A percentile compares a stretch with the other conserved stretches of the same genome.
Evolutionary conservation across 2,329 filamentous ascomycete species (phyloP).

Genomic region (Aspergillus arachidicola): DNA sequence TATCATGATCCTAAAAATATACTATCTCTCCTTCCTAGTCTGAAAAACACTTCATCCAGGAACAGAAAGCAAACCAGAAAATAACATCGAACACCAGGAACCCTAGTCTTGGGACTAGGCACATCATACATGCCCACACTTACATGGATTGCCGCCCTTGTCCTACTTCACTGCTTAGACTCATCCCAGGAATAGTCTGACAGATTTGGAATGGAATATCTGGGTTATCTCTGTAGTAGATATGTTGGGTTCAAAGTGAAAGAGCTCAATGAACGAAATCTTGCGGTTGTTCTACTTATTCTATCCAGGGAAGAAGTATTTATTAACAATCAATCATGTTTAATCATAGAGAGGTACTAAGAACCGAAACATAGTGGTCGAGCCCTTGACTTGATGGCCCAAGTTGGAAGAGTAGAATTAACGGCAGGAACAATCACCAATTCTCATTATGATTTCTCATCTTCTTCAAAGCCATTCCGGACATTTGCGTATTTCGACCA

Average conservation of each 20-base stretch:
- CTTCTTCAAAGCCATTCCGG: neutral
- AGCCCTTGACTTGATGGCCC: neutral
- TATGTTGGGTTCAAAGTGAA: neutral
- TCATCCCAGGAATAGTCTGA: too few species aligned
- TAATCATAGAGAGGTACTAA: neutral
- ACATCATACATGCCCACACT: too few species aligned
- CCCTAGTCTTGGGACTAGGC: too few species aligned
- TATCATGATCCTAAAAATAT: too few species aligned
- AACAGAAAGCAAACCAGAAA: too few species aligned
- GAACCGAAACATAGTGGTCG: neutral
- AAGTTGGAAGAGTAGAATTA: neutral
- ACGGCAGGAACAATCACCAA: neutral
- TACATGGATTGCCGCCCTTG: too few species aligned
- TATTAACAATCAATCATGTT: neutral
- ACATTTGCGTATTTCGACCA: slow-evolving; percentile 16
- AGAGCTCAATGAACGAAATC: neutral
- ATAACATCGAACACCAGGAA: too few species aligned
- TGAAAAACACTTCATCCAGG: too few species aligned
- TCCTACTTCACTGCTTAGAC: too few species aligned
- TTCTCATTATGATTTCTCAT: neutral
- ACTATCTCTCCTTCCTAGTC: too few species aligned
- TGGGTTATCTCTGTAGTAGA: too few species aligned
- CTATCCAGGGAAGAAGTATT: neutral
- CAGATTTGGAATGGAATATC: too few species aligned
- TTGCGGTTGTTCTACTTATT: neutral